These are phyloP conservation scores for Picea sitchensis DNA, from an alignment of 75 land plant genomes.

Conservation along the genomic window DNA sequence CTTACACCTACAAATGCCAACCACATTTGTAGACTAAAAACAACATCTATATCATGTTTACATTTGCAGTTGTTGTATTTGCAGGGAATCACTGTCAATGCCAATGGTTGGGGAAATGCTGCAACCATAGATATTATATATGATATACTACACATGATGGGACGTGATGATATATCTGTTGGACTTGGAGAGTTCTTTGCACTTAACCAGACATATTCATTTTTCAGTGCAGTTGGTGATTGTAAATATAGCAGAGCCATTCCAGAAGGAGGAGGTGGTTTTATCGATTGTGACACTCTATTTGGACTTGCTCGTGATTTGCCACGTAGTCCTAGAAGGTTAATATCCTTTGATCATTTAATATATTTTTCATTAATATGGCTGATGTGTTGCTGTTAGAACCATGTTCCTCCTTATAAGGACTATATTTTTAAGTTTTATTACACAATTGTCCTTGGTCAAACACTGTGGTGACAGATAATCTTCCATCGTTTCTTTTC, in stretches of 20 bases:
- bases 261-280: constrained; percentile 76
- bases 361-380: background rate
- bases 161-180: constrained; percentile 85
- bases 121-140: constrained; percentile 81
- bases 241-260: constrained; percentile 71
- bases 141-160: constrained; percentile 94
- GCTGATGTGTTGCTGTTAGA: background rate
- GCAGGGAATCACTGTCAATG: constrained; percentile 68
- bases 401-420: background rate
- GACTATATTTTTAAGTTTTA: background rate
- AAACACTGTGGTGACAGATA: no score
- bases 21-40: background rate
- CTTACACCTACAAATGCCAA: background rate
- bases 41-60: background rate
- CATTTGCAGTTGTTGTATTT: background rate
- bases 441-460: no score
- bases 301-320: constrained; percentile 70
- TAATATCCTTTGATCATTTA: background rate
- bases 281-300: constrained; percentile 79
- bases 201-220: constrained; percentile 40
- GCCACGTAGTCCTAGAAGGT: constrained; percentile 89
- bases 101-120: constrained; percentile 84
- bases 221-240: constrained; percentile 38
- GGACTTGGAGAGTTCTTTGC: constrained; percentile 72
- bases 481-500: no score